Percentiles rank a stretch among this genome's conserved stretches.
Evolutionary conservation across 2,329 filamentous ascomycete genomes (phyloP).

Genomic region (Lizonia empirigonia): DNA sequence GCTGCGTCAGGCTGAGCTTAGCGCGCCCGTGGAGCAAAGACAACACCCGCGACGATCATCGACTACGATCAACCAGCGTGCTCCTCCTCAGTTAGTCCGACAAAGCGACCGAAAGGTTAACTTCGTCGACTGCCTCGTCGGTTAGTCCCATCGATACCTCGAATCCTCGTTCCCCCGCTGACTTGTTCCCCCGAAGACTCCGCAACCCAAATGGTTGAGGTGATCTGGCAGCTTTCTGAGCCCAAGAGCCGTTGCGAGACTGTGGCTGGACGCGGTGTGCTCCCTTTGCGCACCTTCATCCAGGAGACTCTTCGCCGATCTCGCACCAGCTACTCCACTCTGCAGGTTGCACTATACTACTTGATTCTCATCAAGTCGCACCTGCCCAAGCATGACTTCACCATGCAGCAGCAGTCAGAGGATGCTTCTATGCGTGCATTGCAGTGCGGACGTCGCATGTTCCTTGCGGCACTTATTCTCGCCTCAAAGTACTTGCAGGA

Average conservation of each 20-base stretch:
- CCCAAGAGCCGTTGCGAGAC: slow-evolving; percentile 75
- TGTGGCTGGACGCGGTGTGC: slow-evolving; percentile 70
- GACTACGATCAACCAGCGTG: slow-evolving; percentile 61
- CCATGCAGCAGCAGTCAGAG: slow-evolving; percentile 75
- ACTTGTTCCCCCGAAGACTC: slow-evolving; percentile 69
- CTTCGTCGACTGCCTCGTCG: slow-evolving; percentile 96
- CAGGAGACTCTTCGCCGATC: slow-evolving; percentile 95
- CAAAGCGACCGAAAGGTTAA: slow-evolving; percentile 91
- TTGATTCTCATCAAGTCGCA: slow-evolving; percentile 91
- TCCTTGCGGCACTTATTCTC: slow-evolving; percentile 89
- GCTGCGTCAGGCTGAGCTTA: slow-evolving; percentile 44
- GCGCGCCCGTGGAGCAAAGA: slow-evolving; percentile 66
- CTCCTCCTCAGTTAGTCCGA: slow-evolving; percentile 77
- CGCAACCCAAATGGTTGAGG: slow-evolving; percentile 94
- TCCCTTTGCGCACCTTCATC: slow-evolving; percentile 93
- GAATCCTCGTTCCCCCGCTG: slow-evolving; percentile 46
- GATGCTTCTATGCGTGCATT: slow-evolving; percentile 79
- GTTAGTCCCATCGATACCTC: slow-evolving; percentile 65
- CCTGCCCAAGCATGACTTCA: slow-evolving; percentile 82
- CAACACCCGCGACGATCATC: slow-evolving; percentile 66
- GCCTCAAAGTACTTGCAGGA: slow-evolving; percentile 98
- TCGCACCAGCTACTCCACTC: slow-evolving; percentile 93
- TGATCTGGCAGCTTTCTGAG: slow-evolving; percentile 93
- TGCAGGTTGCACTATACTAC: slow-evolving; percentile 97
- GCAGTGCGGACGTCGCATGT: slow-evolving; percentile 97